These are phyloP conservation scores for Mucor piriformis DNA, from an alignment of 371 early-diverging fungal genomes.

Conservation along the genomic window DNA sequence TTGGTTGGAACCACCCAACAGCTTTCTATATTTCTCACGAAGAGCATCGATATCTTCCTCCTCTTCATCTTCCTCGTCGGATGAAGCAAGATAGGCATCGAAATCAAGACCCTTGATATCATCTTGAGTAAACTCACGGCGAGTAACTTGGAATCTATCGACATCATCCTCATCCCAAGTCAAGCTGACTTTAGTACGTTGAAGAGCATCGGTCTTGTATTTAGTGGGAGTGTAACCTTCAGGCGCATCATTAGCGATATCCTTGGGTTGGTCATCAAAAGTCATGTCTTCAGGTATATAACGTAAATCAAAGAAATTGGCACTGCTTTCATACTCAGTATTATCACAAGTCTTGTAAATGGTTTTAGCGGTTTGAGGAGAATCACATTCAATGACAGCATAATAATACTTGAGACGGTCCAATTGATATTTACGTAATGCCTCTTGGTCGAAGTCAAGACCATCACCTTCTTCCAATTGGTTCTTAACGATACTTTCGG, in stretches of 20 bases:
- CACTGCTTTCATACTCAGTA: conserved; percentile 91
- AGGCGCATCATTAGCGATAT: conserved; percentile 75
- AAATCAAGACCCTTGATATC: conserved; percentile 94
- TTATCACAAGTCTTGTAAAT: conserved; percentile 92
- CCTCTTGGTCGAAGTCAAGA: conserved; percentile 84
- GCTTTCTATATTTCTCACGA: conserved; percentile 65
- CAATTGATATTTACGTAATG: conserved; percentile 91
- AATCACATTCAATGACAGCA: conserved; percentile 93
- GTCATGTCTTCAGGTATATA: conserved; percentile 93
- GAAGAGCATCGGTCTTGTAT: conserved; percentile 87
- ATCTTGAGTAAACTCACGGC: conserved; percentile 83
- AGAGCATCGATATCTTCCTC: conserved; percentile 62
- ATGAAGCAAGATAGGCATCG: conserved; percentile 84
- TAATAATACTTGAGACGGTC: conserved; percentile 94
- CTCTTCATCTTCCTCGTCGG: conserved; percentile 66
- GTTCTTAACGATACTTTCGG: conserved; percentile 50
- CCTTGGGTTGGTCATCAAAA: conserved; percentile 78
- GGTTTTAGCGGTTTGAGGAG: conserved; percentile 78
- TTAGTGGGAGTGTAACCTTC: conserved; percentile 78
- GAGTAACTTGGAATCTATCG: conserved; percentile 77
- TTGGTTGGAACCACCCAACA: conserved; percentile 52
- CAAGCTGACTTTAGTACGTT: conserved; percentile 90
- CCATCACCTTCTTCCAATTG: conserved; percentile 60
- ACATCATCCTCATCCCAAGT: conserved; percentile 98
- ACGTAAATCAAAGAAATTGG: conserved; percentile 96